Evolutionary conservation across 352 stramenopile genomes (phyloP).

Genomic region (Phytophthora crassamura): DNA sequence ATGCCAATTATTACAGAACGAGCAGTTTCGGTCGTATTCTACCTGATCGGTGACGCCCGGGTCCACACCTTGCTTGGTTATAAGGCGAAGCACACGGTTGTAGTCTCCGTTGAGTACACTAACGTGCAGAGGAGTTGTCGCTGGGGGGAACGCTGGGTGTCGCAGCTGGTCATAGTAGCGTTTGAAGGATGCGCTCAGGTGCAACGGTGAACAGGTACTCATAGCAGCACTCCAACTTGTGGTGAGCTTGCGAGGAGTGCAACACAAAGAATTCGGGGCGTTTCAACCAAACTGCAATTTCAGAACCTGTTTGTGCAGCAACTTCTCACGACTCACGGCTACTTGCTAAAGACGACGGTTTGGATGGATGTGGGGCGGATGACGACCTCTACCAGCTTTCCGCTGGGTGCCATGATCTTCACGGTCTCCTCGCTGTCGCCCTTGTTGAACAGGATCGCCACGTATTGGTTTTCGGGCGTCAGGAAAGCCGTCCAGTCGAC

Average conservation of each 20-base stretch:
- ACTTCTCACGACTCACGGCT: neutral
- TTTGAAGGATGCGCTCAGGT: conserved; percentile 43
- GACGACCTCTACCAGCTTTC: conserved; percentile 45
- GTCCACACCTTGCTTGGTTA: conserved; percentile 14
- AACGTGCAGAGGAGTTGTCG: conserved; percentile 44
- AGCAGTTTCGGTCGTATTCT: too few relatives aligned
- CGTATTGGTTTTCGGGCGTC: conserved; percentile 49
- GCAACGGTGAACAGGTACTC: conserved; percentile 20
- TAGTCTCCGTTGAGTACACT: conserved; percentile 39
- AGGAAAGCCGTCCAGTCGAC: conserved; percentile 53
- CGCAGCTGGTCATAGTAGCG: conserved; percentile 35
- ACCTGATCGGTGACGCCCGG: conserved; percentile 35
- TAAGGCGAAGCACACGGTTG: conserved; percentile 16
- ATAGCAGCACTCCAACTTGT: conserved; percentile 1
- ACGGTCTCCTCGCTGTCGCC: conserved; percentile 42
- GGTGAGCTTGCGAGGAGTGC: too few relatives aligned
- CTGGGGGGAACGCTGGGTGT: conserved; percentile 14
- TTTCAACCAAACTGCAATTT: neutral
- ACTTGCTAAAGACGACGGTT: conserved; percentile 52
- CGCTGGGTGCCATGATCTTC: conserved; percentile 47
- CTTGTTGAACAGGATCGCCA: conserved; percentile 50
- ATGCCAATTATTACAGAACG: too few relatives aligned
- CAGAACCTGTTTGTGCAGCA: neutral
- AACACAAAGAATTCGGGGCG: too few relatives aligned
- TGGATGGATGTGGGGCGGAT: conserved; percentile 51